Base-by-base conservation (phyloP, 768 basidiomycete genomes). In the Dentipellis fragilis region DNA sequence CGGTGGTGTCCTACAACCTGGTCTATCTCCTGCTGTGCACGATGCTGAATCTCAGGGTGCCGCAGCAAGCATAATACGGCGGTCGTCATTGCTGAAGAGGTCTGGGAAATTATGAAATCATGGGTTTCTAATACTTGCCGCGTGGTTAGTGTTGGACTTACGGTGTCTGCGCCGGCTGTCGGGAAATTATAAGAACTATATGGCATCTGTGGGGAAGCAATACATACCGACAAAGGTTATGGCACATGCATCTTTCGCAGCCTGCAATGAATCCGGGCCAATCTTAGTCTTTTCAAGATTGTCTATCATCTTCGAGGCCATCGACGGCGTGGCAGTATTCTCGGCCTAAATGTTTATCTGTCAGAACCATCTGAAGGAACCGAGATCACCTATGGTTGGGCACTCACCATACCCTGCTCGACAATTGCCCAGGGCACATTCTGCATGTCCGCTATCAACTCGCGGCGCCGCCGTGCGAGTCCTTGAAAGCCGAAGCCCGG, bases 1-100 rank as follows among this genome's bases (percentile, higher is more conserved):
- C 58, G 29, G 10, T 56, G 37, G 19, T 50, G 38, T 22, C 45
- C 38, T 1, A 52, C 10, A 6, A 58, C 47, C 16, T 17, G 11
- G 56, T 58, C 58, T 3, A 58, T 23, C 23, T 58, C 55, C 10
- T 50, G 55, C 9, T 58, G 57, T 34, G 57, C 57, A 3, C 45
- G 35, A 37, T n/a, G 50, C 40, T 58, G 57, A 19, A 58, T 49
- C 6, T 58, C 57, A 16, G 57, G 57, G 47, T 58, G 3, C 6
- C 29, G 29, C 29, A 29, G 29, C 6, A 29, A 29, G 29, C 29
- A 29, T 29, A 29, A 29, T 3, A 29, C 29, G 29, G 29, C 29
- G 6, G 29, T 29, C 29, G 29, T 29, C 29, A 29, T 29, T 6
- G 29, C 29, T 6, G 29, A 29, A 3, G 29, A 29, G 29, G 29